These are phyloP conservation scores for Backusella tuberculispora DNA, from an alignment of 192 early-diverging fungal species.

Conservation along the genomic window DNA sequence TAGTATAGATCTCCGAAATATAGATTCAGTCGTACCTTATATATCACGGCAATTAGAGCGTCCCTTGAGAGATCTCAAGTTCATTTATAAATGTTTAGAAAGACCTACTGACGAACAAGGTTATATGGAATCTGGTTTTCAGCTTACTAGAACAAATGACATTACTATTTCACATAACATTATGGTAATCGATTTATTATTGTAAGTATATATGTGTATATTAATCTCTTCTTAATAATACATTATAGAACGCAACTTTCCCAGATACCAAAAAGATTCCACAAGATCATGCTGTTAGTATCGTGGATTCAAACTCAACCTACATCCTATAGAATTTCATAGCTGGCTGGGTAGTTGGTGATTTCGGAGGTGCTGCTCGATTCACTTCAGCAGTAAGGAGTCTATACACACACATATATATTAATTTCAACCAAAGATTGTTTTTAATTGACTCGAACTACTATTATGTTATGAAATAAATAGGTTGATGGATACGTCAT, in stretches of 20 bases:
- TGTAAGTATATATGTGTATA: not conserved
- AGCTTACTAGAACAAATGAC: conserved; percentile 25
- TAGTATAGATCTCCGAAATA: conserved; percentile 34
- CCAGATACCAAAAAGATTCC: conserved; percentile 23
- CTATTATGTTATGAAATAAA: conserved; percentile 6
- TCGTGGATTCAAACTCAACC: conserved; percentile 31
- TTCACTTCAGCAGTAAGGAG: conserved; percentile 36
- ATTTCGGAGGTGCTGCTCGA: conserved; percentile 35
- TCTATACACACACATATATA: not conserved
- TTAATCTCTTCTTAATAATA: not conserved
- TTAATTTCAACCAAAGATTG: not conserved
- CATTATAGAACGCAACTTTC: conserved; percentile 34
- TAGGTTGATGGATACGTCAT: conserved; percentile 33
- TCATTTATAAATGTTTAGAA: conserved; percentile 13
- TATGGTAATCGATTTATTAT: conserved; percentile 8
- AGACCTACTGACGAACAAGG: conserved; percentile 26
- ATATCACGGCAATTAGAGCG: not conserved
- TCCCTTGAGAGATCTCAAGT: conserved; percentile 2
- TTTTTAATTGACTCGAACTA: not conserved
- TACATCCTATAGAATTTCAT: conserved; percentile 36
- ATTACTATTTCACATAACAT: conserved; percentile 36
- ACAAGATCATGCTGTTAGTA: conserved; percentile 37
- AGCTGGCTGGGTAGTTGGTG: conserved; percentile 33
- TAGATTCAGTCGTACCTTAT: conserved; percentile 7
- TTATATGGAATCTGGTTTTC: conserved; percentile 32